These are phyloP conservation scores for Cryphonectria radicalis DNA, from an alignment of 2,329 filamentous ascomycete species.

Conservation along the genomic window DNA sequence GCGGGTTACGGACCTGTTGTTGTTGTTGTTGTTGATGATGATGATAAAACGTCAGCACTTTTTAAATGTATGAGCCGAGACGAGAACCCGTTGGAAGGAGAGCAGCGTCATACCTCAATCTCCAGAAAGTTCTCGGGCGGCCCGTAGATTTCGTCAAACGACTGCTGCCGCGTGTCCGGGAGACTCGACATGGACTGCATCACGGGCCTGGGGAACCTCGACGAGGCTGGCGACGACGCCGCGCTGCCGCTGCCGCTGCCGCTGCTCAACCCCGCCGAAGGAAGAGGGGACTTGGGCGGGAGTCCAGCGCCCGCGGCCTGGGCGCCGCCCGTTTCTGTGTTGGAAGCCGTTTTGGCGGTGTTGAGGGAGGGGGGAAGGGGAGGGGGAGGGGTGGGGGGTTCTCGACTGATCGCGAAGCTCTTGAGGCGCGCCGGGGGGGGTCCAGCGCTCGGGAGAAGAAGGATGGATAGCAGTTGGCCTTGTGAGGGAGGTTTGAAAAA, in stretches of 20 bases:
- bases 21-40: too few relatives aligned
- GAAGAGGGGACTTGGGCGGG: conserved; percentile 28
- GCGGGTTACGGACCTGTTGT: conserved; percentile 84
- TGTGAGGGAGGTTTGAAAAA: not conserved
- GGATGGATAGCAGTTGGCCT: not conserved
- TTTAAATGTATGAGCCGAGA: not conserved
- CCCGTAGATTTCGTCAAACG: conserved; percentile 98
- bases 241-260: conserved; percentile 25
- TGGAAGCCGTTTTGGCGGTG: conserved; percentile 50
- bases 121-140: conserved; percentile 98
- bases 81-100: too few relatives aligned
- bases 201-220: conserved; percentile 54
- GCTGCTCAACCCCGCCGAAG: conserved; percentile 10
- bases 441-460: not conserved
- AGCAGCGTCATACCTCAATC: conserved; percentile 72
- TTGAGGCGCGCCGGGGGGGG: not conserved
- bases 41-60: too few relatives aligned
- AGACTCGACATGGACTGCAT: conserved; percentile 60
- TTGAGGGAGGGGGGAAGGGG: conserved; percentile 5
- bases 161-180: conserved; percentile 82
- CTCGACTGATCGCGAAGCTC: not conserved
- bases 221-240: conserved; percentile 39
- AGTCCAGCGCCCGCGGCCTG: conserved; percentile 37
- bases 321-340: conserved; percentile 38
- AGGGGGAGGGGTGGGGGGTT: too few relatives aligned